phyloP scores from a whole-genome alignment of 2,329 filamentous ascomycete genomes.

The Gaeumannomyces sp. region DNA sequence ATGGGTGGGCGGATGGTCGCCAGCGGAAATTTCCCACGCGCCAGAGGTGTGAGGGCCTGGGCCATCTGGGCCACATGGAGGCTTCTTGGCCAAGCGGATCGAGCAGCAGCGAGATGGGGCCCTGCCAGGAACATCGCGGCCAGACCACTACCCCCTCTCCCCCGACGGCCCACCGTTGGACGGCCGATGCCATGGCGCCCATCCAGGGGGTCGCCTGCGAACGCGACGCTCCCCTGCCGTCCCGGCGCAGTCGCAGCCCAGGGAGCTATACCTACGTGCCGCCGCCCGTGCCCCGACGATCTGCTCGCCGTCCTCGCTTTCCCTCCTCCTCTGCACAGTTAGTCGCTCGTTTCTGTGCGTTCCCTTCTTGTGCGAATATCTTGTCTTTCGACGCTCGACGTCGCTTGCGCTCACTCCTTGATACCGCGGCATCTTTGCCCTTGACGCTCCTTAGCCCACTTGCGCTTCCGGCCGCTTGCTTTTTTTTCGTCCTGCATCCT shows the following conservation, averaged over 20 bases:
- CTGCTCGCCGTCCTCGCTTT: not conserved
- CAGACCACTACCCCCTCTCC: not conserved
- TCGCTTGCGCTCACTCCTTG: constrained; percentile 9
- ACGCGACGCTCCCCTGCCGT: too few relatives aligned
- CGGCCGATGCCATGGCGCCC: not conserved
- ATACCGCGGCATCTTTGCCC: not conserved
- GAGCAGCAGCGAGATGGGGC: not conserved
- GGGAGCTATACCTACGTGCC: not conserved
- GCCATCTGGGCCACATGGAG: not conserved
- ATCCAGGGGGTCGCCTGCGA: not conserved
- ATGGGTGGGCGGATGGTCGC: not conserved
- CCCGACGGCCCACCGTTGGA: not conserved
- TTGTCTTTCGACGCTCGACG: constrained; percentile 10
- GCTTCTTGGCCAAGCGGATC: not conserved
- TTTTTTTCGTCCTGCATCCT: not conserved
- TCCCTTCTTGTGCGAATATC: not conserved
- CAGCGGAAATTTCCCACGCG: not conserved
- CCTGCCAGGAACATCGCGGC: not conserved
- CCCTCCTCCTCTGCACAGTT: not conserved
- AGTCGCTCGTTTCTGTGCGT: not conserved
- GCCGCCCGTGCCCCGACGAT: not conserved
- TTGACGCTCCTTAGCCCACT: constrained; percentile 9
- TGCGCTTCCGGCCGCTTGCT: constrained; percentile 5
- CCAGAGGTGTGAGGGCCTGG: not conserved
- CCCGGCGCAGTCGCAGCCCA: not conserved